phyloP scores from a whole-genome alignment of 768 basidiomycete species.

The Amanita inopinata region DNA sequence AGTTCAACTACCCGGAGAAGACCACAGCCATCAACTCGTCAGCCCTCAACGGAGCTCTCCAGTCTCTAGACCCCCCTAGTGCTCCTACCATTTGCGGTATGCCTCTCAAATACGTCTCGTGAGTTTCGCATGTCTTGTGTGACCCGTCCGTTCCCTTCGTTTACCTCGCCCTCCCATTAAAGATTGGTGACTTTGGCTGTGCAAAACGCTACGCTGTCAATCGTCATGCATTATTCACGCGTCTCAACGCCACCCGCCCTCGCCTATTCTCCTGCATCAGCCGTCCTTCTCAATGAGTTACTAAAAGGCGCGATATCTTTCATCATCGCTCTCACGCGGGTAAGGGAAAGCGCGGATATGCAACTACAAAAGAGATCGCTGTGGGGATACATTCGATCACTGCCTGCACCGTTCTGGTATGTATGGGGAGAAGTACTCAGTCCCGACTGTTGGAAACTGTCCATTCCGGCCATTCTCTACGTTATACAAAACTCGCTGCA shows the following conservation, averaged over 20 bases:
- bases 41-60: slow-evolving; percentile 22
- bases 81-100: slow-evolving; percentile 56
- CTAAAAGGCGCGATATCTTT: slow-evolving; percentile 92
- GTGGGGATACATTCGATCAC: slow-evolving; percentile 30
- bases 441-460: slow-evolving; percentile 94
- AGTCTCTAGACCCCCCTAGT: slow-evolving; percentile 21
- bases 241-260: slow-evolving; percentile 70
- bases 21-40: slow-evolving; percentile 20
- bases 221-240: slow-evolving; percentile 99
- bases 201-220: slow-evolving; percentile 91
- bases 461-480: slow-evolving; percentile 92
- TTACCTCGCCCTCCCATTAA: slow-evolving; percentile 7
- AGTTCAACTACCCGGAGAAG: slow-evolving; percentile 33
- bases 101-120: slow-evolving; percentile 78
- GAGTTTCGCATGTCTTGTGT: slow-evolving; percentile 20
- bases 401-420: slow-evolving; percentile 39
- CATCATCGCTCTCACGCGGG: slow-evolving; percentile 61
- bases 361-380: slow-evolving; percentile 33
- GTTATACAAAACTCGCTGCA: slow-evolving; percentile 96
- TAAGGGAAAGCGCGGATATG: slow-evolving; percentile 31
- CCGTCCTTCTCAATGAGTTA: slow-evolving; percentile 90
- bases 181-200: slow-evolving; percentile 82
- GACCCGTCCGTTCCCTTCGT: neutral
- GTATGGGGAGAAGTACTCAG: slow-evolving; percentile 74
- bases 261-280: slow-evolving; percentile 88